Percentiles rank a stretch among this genome's conserved stretches.
Evolutionary conservation across 1,284 basidiomycete species (phyloP).

Genomic region (Paramarasmius palmivorus): DNA sequence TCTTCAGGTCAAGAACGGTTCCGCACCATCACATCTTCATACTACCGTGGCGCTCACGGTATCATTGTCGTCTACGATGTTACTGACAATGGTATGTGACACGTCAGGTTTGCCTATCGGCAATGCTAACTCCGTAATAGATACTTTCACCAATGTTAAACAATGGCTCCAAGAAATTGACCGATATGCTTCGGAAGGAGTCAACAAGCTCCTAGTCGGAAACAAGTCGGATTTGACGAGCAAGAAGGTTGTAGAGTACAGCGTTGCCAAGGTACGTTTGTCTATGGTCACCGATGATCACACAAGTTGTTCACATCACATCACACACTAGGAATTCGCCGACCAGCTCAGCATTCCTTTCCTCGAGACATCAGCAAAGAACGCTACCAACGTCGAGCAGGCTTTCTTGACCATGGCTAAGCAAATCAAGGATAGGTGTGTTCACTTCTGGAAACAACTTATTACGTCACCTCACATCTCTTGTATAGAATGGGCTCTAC

Average conservation of each 20-base stretch:
- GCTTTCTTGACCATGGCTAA: slow-evolving; percentile 99
- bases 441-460: background rate
- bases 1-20: slow-evolving; percentile 88
- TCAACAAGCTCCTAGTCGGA: slow-evolving; percentile 97
- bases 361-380: slow-evolving; percentile 99
- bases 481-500: slow-evolving; percentile 72
- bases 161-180: slow-evolving; percentile 99
- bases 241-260: slow-evolving; percentile 99
- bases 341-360: slow-evolving; percentile 95
- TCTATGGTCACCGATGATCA: background rate
- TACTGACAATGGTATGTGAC: slow-evolving; percentile 84
- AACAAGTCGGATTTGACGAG: slow-evolving; percentile 97
- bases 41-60: slow-evolving; percentile 95
- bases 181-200: slow-evolving; percentile 97
- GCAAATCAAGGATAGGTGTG: slow-evolving; percentile 94
- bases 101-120: slow-evolving; percentile 6
- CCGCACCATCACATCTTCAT: slow-evolving; percentile 96
- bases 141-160: slow-evolving; percentile 98
- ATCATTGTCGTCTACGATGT: slow-evolving; percentile 99
- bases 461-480: slow-evolving; percentile 13
- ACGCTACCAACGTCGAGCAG: slow-evolving; percentile 97
- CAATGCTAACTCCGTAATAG: slow-evolving; percentile 37
- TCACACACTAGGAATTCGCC: slow-evolving; percentile 83
- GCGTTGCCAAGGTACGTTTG: slow-evolving; percentile 83
- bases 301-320: slow-evolving; percentile 6